A percentile compares a stretch with the other conserved stretches of the same genome.
Conservation (phyloP, 306 rosid genomes). For the Hippophae rhamnoides region DNA sequence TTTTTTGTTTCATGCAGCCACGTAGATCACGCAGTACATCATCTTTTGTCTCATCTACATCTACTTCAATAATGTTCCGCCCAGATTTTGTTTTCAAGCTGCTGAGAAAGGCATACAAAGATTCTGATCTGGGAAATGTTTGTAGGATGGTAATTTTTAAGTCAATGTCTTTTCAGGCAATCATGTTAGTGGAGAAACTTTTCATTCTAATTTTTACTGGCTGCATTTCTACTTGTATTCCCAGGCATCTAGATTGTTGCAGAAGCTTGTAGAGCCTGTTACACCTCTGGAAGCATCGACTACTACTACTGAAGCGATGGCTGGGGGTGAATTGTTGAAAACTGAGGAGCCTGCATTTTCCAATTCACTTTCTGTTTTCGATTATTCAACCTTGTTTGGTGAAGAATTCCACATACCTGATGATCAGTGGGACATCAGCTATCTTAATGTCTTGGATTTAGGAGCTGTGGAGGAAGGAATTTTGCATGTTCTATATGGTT, state of each 20-base stretch:
- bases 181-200: slow-evolving; percentile 8
- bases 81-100: slow-evolving; percentile 69
- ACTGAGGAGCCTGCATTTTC: slow-evolving; percentile 42
- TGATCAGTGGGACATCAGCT: slow-evolving; percentile 69
- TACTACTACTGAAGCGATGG: slow-evolving; percentile 37
- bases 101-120: slow-evolving; percentile 81
- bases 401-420: slow-evolving; percentile 69
- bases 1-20: slow-evolving; percentile 40
- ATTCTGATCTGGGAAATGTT: slow-evolving; percentile 64
- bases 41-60: slow-evolving; percentile 48
- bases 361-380: slow-evolving; percentile 35
- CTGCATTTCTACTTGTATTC: slow-evolving; percentile 19
- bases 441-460: slow-evolving; percentile 63
- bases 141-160: slow-evolving; percentile 65
- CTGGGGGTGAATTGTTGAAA: slow-evolving; percentile 47
- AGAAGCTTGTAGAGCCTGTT: slow-evolving; percentile 56
- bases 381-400: slow-evolving; percentile 77
- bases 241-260: slow-evolving; percentile 79
- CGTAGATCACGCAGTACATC: slow-evolving; percentile 61
- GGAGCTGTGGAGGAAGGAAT: slow-evolving; percentile 90
- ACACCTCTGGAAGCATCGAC: slow-evolving; percentile 38
- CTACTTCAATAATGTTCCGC: slow-evolving; percentile 58
- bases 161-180: slow-evolving; percentile 5
- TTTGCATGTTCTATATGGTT: slow-evolving; percentile 76
- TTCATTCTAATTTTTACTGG: slow-evolving; percentile 14